Conservation (phyloP, 805 yeast genomes). For the Starmerella tilneyi region DNA sequence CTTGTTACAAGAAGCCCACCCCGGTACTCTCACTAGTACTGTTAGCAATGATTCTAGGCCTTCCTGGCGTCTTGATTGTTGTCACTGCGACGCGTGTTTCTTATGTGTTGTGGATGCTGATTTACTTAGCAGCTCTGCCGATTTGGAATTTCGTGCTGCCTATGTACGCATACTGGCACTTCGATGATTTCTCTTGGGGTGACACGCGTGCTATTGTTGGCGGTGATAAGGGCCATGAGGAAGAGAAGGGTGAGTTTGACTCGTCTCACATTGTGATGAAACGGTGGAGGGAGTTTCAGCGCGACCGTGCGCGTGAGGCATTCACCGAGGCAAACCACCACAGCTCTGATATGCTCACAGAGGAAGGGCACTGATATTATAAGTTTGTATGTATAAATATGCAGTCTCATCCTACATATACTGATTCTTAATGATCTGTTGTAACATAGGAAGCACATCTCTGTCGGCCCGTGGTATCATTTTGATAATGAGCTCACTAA, state of each 20-base stretch:
- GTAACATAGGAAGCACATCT: background rate
- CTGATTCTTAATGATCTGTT: background rate
- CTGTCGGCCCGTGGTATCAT: slow-evolving; percentile 12
- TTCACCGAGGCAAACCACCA: background rate
- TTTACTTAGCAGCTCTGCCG: slow-evolving; percentile 75
- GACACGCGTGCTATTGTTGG: slow-evolving; percentile 77
- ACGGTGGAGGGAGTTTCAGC: slow-evolving; percentile 89
- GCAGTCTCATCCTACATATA: background rate
- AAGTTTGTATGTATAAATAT: too few species aligned
- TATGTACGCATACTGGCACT: slow-evolving; percentile 81
- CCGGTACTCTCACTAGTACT: slow-evolving; percentile 68
- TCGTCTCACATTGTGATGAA: slow-evolving; percentile 83
- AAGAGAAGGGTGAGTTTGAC: slow-evolving; percentile 72
- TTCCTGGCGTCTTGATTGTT: slow-evolving; percentile 73
- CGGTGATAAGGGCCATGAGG: slow-evolving; percentile 59
- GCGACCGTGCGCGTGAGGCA: slow-evolving; percentile 42
- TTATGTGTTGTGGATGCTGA: slow-evolving; percentile 66
- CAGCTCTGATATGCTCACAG: too few species aligned
- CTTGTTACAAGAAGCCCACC: slow-evolving; percentile 63
- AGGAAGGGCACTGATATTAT: background rate
- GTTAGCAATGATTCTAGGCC: slow-evolving; percentile 68
- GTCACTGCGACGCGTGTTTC: slow-evolving; percentile 66
- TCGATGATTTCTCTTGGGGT: slow-evolving; percentile 96
- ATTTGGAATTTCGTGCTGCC: slow-evolving; percentile 89
- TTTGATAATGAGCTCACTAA: slow-evolving; percentile 9